phyloP scores from a whole-genome alignment of 805 yeast genomes.

The Candida nanaspora region DNA sequence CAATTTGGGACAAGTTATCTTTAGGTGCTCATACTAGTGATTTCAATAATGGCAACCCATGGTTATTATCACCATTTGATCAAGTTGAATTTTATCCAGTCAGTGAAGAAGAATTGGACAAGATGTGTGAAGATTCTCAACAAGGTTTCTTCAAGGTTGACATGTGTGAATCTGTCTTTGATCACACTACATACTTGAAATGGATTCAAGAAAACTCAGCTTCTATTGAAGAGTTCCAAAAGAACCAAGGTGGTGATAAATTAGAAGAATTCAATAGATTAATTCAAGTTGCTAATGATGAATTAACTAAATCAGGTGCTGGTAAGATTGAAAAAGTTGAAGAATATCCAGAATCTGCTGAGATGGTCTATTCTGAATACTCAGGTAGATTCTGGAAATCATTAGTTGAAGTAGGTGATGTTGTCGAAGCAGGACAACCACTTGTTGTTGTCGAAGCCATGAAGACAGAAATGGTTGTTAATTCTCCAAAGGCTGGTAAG shows the following conservation, averaged over 20 bases:
- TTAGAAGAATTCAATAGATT: slow-evolving; percentile 78
- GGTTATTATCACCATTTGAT: slow-evolving; percentile 90
- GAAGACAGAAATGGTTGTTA: slow-evolving; percentile 96
- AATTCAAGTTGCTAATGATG: slow-evolving; percentile 76
- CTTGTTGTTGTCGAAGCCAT: slow-evolving; percentile 91
- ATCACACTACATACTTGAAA: slow-evolving; percentile 66
- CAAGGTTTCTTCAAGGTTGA: slow-evolving; percentile 77
- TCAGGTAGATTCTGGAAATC: slow-evolving; percentile 98
- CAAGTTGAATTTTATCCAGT: slow-evolving; percentile 94
- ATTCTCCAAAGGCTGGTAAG: slow-evolving; percentile 62
- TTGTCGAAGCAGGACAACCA: slow-evolving; percentile 67
- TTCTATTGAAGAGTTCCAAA: slow-evolving; percentile 64
- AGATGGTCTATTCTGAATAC: slow-evolving; percentile 83
- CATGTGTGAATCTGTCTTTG: slow-evolving; percentile 71
- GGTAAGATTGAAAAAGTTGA: slow-evolving; percentile 40
- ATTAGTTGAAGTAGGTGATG: slow-evolving; percentile 70
- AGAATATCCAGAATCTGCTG: slow-evolving; percentile 69
- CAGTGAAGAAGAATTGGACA: slow-evolving; percentile 73
- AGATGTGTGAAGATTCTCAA: slow-evolving; percentile 60
- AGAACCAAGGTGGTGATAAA: slow-evolving; percentile 70
- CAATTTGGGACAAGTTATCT: slow-evolving; percentile 93
- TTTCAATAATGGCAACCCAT: slow-evolving; percentile 50
- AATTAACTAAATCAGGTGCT: slow-evolving; percentile 49
- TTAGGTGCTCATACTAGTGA: slow-evolving; percentile 57
- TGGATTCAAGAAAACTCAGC: slow-evolving; percentile 73